phyloP scores from a whole-genome alignment of 2,329 filamentous ascomycete species.

The Chaetomium sp. region DNA sequence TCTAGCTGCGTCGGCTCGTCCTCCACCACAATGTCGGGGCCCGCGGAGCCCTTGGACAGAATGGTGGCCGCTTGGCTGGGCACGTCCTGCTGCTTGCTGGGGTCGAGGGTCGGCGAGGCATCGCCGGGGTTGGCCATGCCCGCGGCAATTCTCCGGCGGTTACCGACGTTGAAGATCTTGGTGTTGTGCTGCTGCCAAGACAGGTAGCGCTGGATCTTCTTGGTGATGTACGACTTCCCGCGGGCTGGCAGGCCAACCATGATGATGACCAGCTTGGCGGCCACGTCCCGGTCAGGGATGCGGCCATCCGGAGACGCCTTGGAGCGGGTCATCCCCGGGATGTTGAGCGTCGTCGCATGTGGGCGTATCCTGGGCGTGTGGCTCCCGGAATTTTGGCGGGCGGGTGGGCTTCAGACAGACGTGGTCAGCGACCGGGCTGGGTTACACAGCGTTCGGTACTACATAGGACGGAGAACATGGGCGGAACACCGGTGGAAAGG shows the following conservation, averaged over 20 bases:
- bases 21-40: conserved; percentile 29
- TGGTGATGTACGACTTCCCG: conserved; percentile 98
- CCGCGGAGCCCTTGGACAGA: conserved; percentile 43
- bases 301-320: conserved; percentile 92
- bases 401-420: conserved; percentile 47
- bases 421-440: background rate
- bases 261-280: conserved; percentile 92
- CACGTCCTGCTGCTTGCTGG: conserved; percentile 34
- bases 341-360: conserved; percentile 91
- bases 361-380: conserved; percentile 71
- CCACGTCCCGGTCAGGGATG: conserved; percentile 89
- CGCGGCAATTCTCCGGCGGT: conserved; percentile 74
- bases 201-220: conserved; percentile 91
- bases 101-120: conserved; percentile 19
- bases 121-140: conserved; percentile 40
- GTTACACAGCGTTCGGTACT: background rate
- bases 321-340: conserved; percentile 91
- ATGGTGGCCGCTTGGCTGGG: conserved; percentile 51
- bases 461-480: background rate
- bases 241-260: conserved; percentile 96
- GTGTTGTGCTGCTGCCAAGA: conserved; percentile 98
- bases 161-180: conserved; percentile 94
- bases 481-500: conserved; percentile 41
- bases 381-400: conserved; percentile 66
- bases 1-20: conserved; percentile 36